Evolutionary conservation across 225 moss, liverwort and hornwort species (phyloP).

Genomic region (Asterella californica): DNA sequence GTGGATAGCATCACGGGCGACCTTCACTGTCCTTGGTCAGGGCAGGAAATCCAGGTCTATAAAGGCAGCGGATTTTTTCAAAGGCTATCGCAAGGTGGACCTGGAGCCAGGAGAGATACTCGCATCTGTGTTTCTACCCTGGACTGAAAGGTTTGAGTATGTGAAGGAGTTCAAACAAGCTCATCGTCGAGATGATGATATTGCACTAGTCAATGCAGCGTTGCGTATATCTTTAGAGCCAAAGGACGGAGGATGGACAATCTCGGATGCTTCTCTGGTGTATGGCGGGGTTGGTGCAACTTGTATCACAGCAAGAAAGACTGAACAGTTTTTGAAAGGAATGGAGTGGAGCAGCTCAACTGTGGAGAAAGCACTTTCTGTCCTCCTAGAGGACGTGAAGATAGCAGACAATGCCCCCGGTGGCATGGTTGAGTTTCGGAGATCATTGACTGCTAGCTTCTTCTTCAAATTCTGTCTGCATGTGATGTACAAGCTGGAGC

Average conservation of each 20-base stretch:
- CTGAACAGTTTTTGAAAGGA: constrained; percentile 65
- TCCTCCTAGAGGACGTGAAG: constrained; percentile 55
- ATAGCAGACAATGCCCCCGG: constrained; percentile 77
- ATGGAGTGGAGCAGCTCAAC: constrained; percentile 66
- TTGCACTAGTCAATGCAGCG: constrained; percentile 94
- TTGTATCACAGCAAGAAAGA: constrained; percentile 50
- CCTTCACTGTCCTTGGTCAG: constrained; percentile 51
- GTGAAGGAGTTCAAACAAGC: constrained; percentile 95
- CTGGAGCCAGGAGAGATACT: constrained; percentile 66
- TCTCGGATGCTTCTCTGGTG: constrained; percentile 60
- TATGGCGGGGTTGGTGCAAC: constrained; percentile 89
- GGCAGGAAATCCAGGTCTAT: constrained; percentile 50
- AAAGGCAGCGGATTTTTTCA: constrained; percentile 68
- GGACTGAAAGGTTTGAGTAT: constrained; percentile 64
- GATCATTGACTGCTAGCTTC: constrained; percentile 71
- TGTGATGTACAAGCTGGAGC: constrained; percentile 69
- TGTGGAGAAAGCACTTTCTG: constrained; percentile 49
- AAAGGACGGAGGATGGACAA: constrained; percentile 51
- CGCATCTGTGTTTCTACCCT: constrained; percentile 62
- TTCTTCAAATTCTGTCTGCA: constrained; percentile 85
- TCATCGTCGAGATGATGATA: constrained; percentile 95
- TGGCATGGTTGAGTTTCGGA: constrained; percentile 94
- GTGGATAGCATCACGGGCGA: constrained; percentile 75
- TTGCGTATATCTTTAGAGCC: constrained; percentile 62
- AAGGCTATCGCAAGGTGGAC: constrained; percentile 73